A percentile compares a stretch with the other conserved stretches of the same genome.
Conservation (phyloP, 2,329 filamentous ascomycete genomes). For the Penicillium crustosum region DNA sequence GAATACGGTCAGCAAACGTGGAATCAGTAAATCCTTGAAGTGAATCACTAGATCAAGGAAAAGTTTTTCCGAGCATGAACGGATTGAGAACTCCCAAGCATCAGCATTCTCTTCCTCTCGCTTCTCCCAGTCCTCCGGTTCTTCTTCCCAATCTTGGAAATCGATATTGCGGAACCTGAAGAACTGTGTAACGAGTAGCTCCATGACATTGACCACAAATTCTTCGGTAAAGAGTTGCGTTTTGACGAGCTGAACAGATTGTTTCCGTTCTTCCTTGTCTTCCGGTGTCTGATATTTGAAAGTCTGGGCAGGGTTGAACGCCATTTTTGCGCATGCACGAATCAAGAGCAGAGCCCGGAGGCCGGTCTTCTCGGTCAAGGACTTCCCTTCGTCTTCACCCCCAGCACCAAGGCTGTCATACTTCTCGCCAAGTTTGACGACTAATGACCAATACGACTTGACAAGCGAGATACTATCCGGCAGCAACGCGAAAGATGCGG, state of each 20-base stretch:
- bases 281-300: constrained; percentile 79
- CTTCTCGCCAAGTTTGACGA: constrained; percentile 72
- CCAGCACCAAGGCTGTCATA: constrained; percentile 51
- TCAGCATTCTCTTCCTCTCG: constrained; percentile 81
- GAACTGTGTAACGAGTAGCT: constrained; percentile 79
- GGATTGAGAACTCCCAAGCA: constrained; percentile 88
- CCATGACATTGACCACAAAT: constrained; percentile 78
- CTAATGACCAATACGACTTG: constrained; percentile 80
- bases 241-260: constrained; percentile 69
- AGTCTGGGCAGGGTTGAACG: constrained; percentile 74
- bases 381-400: constrained; percentile 49
- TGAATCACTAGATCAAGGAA: constrained; percentile 89
- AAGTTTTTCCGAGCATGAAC: constrained; percentile 88
- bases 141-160: constrained; percentile 87
- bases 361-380: constrained; percentile 73
- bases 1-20: constrained; percentile 81
- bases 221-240: constrained; percentile 71
- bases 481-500: constrained; percentile 78
- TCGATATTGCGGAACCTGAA: constrained; percentile 85
- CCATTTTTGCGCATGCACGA: constrained; percentile 79
- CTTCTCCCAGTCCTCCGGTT: constrained; percentile 93
- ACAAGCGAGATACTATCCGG: constrained; percentile 76
- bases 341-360: constrained; percentile 81
- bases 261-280: constrained; percentile 72
- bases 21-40: constrained; percentile 77